Percentiles rank a stretch among this genome's conserved stretches.
Evolutionary conservation across 73 alveolate genomes (phyloP).

Genomic region (Tetrahymena borealis): DNA sequence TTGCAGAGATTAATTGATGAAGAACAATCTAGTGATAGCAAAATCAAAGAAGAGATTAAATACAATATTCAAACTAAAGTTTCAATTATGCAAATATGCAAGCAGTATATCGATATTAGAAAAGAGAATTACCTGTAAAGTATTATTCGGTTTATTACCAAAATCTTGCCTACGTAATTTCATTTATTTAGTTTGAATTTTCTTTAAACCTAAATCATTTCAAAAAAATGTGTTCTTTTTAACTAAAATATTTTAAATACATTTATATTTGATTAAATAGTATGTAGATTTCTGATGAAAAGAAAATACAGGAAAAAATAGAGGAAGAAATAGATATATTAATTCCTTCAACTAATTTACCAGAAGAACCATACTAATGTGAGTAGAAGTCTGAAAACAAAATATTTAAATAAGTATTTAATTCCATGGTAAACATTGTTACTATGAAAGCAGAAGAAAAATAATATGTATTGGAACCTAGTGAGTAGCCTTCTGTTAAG

Average conservation of each 20-base stretch:
- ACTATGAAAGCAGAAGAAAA: too few species aligned
- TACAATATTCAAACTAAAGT: neutral
- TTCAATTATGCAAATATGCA: neutral
- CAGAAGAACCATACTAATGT: neutral
- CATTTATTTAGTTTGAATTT: neutral
- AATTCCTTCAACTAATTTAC: neutral
- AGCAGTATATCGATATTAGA: neutral
- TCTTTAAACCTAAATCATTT: neutral
- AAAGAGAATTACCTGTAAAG: neutral
- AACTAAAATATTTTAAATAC: too few species aligned
- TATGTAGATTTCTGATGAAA: neutral
- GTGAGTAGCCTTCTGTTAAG: too few species aligned
- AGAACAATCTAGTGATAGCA: neutral
- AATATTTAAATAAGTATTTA: too few species aligned
- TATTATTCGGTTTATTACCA: neutral
- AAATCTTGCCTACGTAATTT: neutral
- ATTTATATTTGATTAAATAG: neutral
- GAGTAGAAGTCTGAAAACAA: neutral
- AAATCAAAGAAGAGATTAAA: neutral
- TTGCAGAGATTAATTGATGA: neutral
- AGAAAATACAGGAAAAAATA: neutral
- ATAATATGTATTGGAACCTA: too few species aligned
- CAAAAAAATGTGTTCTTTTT: too few species aligned
- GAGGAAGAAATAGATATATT: neutral
- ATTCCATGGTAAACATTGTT: too few species aligned